These are phyloP conservation scores for Fusarium transvaalense DNA, from an alignment of 2,329 filamentous ascomycete species.

Conservation along the genomic window DNA sequence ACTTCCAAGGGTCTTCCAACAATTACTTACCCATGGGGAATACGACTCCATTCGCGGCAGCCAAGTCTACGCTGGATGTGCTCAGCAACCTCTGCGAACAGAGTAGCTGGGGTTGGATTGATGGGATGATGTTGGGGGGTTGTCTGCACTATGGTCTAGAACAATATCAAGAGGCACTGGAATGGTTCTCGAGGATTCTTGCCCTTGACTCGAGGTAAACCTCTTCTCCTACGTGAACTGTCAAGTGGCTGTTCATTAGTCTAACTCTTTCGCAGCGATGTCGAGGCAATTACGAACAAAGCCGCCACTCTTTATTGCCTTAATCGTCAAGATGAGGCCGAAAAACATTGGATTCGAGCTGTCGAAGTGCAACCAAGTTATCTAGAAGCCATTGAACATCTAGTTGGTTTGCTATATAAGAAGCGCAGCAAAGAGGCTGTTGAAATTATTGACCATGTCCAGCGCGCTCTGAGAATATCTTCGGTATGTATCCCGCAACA, in stretches of 20 bases:
- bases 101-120: constrained; percentile 88
- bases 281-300: constrained; percentile 94
- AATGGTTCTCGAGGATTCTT: constrained; percentile 78
- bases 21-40: constrained; percentile 33
- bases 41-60: constrained; percentile 63
- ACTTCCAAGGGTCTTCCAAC: constrained; percentile 30
- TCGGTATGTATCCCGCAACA: constrained; percentile 25
- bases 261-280: constrained; percentile 70
- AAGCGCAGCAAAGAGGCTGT: constrained; percentile 88
- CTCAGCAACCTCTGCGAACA: constrained; percentile 81
- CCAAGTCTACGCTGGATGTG: constrained; percentile 76
- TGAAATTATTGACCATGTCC: constrained; percentile 86
- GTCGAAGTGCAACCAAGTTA: constrained; percentile 86
- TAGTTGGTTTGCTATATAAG: constrained; percentile 88
- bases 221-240: constrained; percentile 47
- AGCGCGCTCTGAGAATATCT: constrained; percentile 73
- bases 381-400: constrained; percentile 94
- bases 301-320: constrained; percentile 90
- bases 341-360: constrained; percentile 87
- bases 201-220: constrained; percentile 67
- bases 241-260: constrained; percentile 50
- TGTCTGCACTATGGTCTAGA: constrained; percentile 93
- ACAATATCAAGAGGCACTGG: constrained; percentile 80
- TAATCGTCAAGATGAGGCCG: constrained; percentile 83
- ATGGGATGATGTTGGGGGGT: constrained; percentile 91